Base-by-base conservation (phyloP, 768 basidiomycete genomes). In the Suillus tomentosus region DNA sequence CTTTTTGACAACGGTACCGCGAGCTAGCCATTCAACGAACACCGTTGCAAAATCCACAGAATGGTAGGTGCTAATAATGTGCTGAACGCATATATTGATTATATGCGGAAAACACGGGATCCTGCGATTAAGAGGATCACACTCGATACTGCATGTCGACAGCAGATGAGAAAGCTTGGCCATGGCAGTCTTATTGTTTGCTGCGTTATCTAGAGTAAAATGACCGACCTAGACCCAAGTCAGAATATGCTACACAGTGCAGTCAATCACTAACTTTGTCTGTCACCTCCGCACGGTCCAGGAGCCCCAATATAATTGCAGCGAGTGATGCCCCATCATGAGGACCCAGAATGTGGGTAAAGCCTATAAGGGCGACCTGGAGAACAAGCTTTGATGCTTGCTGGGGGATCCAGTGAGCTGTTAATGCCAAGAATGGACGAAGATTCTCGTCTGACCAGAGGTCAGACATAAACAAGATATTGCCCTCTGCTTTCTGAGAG, bases 81-180 rank as follows among this genome's bases (percentile, higher is more conserved):
- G 47, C n/a, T n/a, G 19, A 3, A 47, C 9, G 3, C 60, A 66
- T 24, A 67, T 66, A 42, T 70, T 67, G 4, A 70, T 58, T n/a
- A 68, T 65, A 43, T 72, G 70, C 1, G 66, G 66, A 45, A 72
- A 70, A 61, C 70, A 69, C 3, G 48, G 57, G 37, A 72, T 61
- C 8, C 43, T 51, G 36, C 34, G 27, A 48, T 69, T 65, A 9
- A 50, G 24, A 5, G 45, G 14, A 37, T 70, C 42, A 31, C 69
- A 69, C 3, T 19, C 5, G 7, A 68, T 63, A 9, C 63, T 42
- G n/a, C 60, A 24, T 22, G 13, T 24, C 5, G 1, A 5, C 1
- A 61, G 39, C 9, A 64, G n/a, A 17, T 50, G 19, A 4, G 53
- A 53, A 34, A 56, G 65, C 53, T 62, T 9, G 19, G 7, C 34